Evolutionary conservation across 225 moss, liverwort and hornwort genomes (phyloP).

Genomic region (Pleurozium schreberi): DNA sequence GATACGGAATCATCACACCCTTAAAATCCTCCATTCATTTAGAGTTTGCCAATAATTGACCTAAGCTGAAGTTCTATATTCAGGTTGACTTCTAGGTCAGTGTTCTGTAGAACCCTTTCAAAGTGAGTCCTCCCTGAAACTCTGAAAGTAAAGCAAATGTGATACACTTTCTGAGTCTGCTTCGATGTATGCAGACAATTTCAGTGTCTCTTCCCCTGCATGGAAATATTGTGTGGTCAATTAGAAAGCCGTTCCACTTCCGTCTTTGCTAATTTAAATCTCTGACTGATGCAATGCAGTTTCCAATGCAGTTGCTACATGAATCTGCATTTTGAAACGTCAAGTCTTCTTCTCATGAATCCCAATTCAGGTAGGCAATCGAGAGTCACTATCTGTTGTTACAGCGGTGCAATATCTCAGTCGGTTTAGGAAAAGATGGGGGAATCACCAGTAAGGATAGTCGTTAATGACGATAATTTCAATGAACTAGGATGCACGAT

Average conservation of each 20-base stretch:
- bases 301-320: not conserved
- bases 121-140: not conserved
- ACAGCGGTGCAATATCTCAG: not conserved
- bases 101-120: not conserved
- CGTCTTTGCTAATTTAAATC: not conserved
- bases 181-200: not conserved
- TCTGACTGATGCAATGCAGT: not conserved
- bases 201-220: not conserved
- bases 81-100: not conserved
- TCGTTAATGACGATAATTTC: not conserved
- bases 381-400: not conserved
- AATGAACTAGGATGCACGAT: not conserved
- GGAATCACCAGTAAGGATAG: not conserved
- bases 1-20: not conserved
- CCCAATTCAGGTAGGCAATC: not conserved
- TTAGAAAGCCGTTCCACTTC: not conserved
- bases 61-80: not conserved
- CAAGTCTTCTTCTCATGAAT: not conserved
- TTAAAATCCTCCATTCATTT: not conserved
- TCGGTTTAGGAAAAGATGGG: not conserved
- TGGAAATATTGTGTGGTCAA: not conserved
- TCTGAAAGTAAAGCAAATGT: not conserved
- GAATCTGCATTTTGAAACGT: not conserved
- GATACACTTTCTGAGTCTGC: not conserved
- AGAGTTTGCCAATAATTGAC: not conserved